Evolutionary conservation across 371 early-diverging fungal genomes (phyloP).

Genomic region (Lichtheimia corymbifera): DNA sequence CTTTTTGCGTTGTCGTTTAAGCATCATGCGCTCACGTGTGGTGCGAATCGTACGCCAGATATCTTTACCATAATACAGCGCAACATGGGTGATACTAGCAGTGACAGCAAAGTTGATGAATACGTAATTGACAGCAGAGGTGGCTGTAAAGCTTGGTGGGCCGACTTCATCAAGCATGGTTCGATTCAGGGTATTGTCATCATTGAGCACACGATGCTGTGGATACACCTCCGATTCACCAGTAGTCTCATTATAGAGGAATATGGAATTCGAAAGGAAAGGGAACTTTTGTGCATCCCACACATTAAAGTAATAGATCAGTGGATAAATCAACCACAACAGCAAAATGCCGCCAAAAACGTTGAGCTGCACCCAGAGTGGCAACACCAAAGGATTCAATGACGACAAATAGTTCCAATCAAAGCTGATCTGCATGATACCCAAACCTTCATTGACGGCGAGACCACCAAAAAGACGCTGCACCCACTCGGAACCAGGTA

Average conservation of each 20-base stretch:
- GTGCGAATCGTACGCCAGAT: slow-evolving; percentile 16
- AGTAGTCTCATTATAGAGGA: slow-evolving; percentile 23
- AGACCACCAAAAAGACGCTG: slow-evolving; percentile 52
- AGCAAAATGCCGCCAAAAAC: slow-evolving; percentile 35
- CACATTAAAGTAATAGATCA: slow-evolving; percentile 38
- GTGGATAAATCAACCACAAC: slow-evolving; percentile 40
- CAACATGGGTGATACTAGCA: slow-evolving; percentile 54
- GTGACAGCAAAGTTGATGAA: slow-evolving; percentile 50
- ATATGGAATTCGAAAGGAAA: slow-evolving; percentile 44
- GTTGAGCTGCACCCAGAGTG: slow-evolving; percentile 57
- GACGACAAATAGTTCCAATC: slow-evolving; percentile 50
- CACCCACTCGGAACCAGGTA: slow-evolving; percentile 48
- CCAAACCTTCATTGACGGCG: slow-evolving; percentile 50
- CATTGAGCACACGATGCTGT: slow-evolving; percentile 38
- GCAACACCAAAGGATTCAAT: slow-evolving; percentile 70
- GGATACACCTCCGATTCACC: slow-evolving; percentile 34
- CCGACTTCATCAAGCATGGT: slow-evolving; percentile 40
- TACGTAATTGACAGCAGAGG: slow-evolving; percentile 27
- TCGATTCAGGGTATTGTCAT: slow-evolving; percentile 36
- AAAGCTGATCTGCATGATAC: slow-evolving; percentile 49
- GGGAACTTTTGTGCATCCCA: slow-evolving; percentile 52
- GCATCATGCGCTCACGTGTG: background rate
- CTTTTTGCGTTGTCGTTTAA: background rate
- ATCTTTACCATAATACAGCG: slow-evolving; percentile 47
- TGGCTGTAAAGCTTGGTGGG: slow-evolving; percentile 31